Evolutionary conservation across 2,329 filamentous ascomycete species (phyloP).

Genomic region (Aspergillus sclerotialis): DNA sequence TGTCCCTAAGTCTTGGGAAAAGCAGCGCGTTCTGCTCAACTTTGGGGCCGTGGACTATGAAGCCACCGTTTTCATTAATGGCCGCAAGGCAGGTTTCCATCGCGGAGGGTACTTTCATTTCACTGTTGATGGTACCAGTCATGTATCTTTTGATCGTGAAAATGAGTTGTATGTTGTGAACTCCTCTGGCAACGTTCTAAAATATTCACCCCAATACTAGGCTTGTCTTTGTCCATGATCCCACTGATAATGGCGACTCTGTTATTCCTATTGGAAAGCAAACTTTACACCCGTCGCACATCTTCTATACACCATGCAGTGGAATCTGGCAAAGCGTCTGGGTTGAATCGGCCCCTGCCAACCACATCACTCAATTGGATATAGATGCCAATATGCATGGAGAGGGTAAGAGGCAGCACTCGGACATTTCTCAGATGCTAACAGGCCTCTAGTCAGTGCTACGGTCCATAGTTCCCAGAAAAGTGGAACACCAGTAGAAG

Average conservation of each 20-base stretch:
- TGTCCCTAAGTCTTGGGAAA: conserved; percentile 39
- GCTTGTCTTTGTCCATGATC: conserved; percentile 60
- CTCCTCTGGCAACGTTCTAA: background rate
- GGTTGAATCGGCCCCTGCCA: conserved; percentile 56
- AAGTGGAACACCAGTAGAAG: conserved; percentile 28
- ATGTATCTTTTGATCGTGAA: conserved; percentile 32
- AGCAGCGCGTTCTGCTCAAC: conserved; percentile 38
- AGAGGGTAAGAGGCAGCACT: conserved; percentile 31
- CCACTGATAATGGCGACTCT: conserved; percentile 51
- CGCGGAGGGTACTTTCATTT: conserved; percentile 59
- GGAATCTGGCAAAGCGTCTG: conserved; percentile 71
- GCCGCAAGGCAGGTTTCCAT: conserved; percentile 45
- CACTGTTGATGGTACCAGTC: conserved; percentile 51
- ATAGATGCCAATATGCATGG: conserved; percentile 53
- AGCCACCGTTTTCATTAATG: conserved; percentile 53
- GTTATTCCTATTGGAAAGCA: conserved; percentile 64
- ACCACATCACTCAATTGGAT: conserved; percentile 54
- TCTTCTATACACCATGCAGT: conserved; percentile 66
- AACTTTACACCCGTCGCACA: conserved; percentile 44
- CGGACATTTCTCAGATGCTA: conserved; percentile 1
- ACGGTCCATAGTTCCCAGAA: conserved; percentile 45
- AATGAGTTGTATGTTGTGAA: conserved; percentile 48
- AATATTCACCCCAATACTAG: conserved; percentile 27
- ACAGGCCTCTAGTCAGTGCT: conserved; percentile 42
- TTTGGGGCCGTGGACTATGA: conserved; percentile 49